phyloP scores from a whole-genome alignment of 352 stramenopile species.

The Stephanocyclus meneghinianus region DNA sequence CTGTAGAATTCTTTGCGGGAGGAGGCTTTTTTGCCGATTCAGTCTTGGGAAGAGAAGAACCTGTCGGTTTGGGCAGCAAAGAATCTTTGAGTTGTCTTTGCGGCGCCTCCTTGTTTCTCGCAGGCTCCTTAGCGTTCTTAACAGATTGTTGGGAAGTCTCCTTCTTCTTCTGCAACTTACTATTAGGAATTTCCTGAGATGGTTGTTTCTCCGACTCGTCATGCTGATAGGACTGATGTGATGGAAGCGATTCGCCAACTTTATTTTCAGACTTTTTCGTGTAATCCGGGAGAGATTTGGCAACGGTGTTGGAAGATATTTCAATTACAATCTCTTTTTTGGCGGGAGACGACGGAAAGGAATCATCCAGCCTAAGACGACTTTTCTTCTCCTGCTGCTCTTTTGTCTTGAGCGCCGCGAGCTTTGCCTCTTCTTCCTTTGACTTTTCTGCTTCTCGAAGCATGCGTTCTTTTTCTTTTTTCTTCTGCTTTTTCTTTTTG shows the following conservation, averaged over 20 bases:
- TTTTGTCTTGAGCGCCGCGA: constrained; percentile 45
- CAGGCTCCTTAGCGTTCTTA: constrained; percentile 12
- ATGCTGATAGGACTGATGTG: not conserved
- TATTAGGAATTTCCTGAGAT: not conserved
- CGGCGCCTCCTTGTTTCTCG: constrained; percentile 17
- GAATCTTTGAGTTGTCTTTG: constrained; percentile 36
- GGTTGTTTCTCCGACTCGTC: not conserved
- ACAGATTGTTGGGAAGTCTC: not conserved
- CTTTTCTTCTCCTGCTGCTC: constrained; percentile 28
- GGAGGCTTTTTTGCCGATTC: constrained; percentile 19
- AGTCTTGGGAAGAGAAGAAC: constrained; percentile 28
- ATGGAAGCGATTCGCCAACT: not conserved
- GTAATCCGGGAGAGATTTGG: not conserved
- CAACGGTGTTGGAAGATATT: constrained; percentile 25
- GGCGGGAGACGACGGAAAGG: constrained; percentile 17
- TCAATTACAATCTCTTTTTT: constrained; percentile 57
- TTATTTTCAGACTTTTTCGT: not conserved
- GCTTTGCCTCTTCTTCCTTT: constrained; percentile 30
- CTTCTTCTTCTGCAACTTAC: constrained; percentile 19
- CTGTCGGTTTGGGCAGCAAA: constrained; percentile 25
- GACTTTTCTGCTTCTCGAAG: constrained; percentile 57
- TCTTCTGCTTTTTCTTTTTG: constrained; percentile 82
- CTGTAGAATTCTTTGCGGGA: constrained; percentile 1
- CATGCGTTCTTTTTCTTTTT: constrained; percentile 68
- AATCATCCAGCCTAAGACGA: not conserved